Evolutionary conservation across 345 rosid genomes (phyloP), one percentile per base, ranked within the genome.

Genomic region (Aethionema arabicum): DNA sequence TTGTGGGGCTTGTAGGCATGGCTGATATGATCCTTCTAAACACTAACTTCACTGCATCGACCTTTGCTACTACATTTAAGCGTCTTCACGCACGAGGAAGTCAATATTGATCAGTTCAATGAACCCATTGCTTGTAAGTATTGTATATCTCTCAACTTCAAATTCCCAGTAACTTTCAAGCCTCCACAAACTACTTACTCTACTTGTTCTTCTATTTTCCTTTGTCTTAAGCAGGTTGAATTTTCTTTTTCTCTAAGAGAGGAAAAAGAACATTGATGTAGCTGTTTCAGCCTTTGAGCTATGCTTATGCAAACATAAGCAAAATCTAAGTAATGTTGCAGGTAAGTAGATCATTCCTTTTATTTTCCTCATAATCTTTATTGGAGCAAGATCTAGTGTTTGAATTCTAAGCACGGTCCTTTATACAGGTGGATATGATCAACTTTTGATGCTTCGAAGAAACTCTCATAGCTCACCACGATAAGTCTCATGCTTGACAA

Each of bases 251-350:
- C 59, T 89, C 95, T 89, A 64, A 92, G 96, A 87, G 74, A 82
- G 82, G 81, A 91, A 91, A 73, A 88, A 88, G 86, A 86, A 86
- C 74, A 85, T 91, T 11, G 84, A 83, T 13, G 74, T 91, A 66
- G 96, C 96, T n/a, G 76, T 91, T 71, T 81, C 90, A 13, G 96
- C 95, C 54, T 91, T 88, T 74, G n/a, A n/a, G 91, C 91, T 4
- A 73, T 72, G 73, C 90, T n/a, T 91, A 37, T 78, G 74, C 59
- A 79, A 56, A 42, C 73, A 66, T 39, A 74, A 75, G 49, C 78
- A 62, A 53, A 77, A 74, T 65, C 32, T 70, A 36, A 67, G 71
- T 46, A 82, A 82, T 72, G 78, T 91, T 77, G 91, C 85, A 51
- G 98, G 98, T 60, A 81, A 80, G 81, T 63, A 9, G 58, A 52